phyloP scores from a whole-genome alignment of 1,284 basidiomycete genomes.

The Irpex rosettiformis region DNA sequence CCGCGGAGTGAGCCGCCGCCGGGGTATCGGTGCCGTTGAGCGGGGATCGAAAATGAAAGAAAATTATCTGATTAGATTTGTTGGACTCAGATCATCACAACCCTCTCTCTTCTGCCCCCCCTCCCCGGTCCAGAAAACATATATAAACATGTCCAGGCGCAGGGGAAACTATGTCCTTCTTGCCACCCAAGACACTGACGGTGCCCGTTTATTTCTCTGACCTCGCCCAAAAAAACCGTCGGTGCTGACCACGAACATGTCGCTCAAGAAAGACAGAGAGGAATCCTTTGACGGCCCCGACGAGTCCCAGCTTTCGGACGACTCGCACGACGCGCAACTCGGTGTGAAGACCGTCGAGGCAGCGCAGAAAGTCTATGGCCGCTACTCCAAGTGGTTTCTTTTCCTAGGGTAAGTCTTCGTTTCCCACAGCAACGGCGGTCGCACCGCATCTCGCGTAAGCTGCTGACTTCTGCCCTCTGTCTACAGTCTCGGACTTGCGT shows the following conservation, averaged over 20 bases:
- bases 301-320: neutral
- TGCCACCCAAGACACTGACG: neutral
- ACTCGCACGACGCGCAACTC: slow-evolving; percentile 32
- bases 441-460: neutral
- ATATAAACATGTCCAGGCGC: neutral
- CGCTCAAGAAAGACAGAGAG: neutral
- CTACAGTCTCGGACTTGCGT: slow-evolving; percentile 58
- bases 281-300: neutral
- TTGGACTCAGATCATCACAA: neutral
- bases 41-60: neutral
- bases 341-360: slow-evolving; percentile 54
- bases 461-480: neutral
- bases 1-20: neutral
- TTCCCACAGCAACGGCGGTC: neutral
- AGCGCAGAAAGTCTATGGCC: slow-evolving; percentile 48
- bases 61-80: neutral
- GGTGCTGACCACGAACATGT: neutral
- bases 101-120: neutral
- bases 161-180: neutral
- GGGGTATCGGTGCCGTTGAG: neutral
- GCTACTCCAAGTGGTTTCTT: slow-evolving; percentile 55
- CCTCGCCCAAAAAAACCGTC: neutral
- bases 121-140: neutral
- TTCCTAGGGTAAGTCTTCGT: slow-evolving; percentile 50
- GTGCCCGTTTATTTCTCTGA: neutral